Evolutionary conservation across 495 filamentous ascomycete genomes (phyloP).

Genomic region (Xanthoparmelia taractica): DNA sequence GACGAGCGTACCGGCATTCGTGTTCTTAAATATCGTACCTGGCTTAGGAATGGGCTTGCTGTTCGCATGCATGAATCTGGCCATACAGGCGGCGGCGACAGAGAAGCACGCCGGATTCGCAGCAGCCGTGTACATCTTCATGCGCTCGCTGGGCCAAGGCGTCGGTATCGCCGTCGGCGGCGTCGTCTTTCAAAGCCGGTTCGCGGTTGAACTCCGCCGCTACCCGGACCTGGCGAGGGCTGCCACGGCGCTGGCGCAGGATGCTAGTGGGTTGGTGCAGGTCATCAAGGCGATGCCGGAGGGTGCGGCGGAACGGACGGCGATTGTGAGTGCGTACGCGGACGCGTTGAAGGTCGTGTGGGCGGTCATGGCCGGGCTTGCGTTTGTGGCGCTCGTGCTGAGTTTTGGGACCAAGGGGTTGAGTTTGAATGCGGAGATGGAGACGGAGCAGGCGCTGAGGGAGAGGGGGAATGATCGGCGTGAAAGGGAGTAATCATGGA

Average conservation of each 20-base stretch:
- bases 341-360: conserved; percentile 31
- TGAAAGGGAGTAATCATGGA: no score
- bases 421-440: conserved; percentile 7
- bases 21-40: conserved; percentile 41
- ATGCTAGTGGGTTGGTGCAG: conserved; percentile 35
- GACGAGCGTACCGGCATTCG: conserved; percentile 40
- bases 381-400: conserved; percentile 8
- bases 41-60: conserved; percentile 46
- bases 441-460: conserved; percentile 10
- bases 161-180: conserved; percentile 51
- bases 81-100: conserved; percentile 42
- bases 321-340: conserved; percentile 28
- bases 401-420: conserved; percentile 1
- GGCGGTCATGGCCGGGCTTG: conserved; percentile 29
- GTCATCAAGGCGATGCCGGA: conserved; percentile 31
- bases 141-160: conserved; percentile 47
- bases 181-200: conserved; percentile 32
- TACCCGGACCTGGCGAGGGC: conserved; percentile 29
- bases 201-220: conserved; percentile 25
- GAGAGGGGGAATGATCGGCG: not conserved
- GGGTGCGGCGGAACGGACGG: conserved; percentile 22
- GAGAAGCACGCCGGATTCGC: conserved; percentile 40
- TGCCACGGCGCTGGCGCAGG: conserved; percentile 29
- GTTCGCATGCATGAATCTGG: conserved; percentile 41
- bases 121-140: conserved; percentile 49